Conservation (phyloP, 1,284 basidiomycete species). For the Austroboletus novae-zelandiae region DNA sequence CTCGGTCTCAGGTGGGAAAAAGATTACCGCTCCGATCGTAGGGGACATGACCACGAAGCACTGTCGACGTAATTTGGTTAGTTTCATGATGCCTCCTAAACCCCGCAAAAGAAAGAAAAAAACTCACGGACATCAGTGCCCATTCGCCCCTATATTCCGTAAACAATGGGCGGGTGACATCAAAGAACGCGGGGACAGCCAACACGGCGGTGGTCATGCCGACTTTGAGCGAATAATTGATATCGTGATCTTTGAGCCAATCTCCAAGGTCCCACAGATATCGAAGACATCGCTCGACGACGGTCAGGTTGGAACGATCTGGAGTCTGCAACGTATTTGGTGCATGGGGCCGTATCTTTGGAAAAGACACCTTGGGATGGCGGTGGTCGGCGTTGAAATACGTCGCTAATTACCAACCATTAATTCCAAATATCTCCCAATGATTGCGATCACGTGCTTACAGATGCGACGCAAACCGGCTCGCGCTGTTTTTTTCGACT, state of each 20-base stretch:
- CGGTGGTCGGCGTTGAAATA: conserved; percentile 58
- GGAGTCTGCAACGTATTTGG: conserved; percentile 85
- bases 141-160: conserved; percentile 87
- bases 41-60: conserved; percentile 90
- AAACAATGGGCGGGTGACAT: conserved; percentile 74
- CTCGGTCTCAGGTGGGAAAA: background rate
- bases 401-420: conserved; percentile 42
- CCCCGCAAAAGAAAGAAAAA: conserved; percentile 3
- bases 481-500: conserved; percentile 12
- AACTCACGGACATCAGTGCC: conserved; percentile 84
- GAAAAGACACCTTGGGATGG: conserved; percentile 69
- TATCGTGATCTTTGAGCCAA: conserved; percentile 69
- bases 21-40: conserved; percentile 77
- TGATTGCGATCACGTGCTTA: conserved; percentile 29
- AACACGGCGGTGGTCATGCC: conserved; percentile 80
- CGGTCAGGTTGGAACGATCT: conserved; percentile 51
- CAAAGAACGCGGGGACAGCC: conserved; percentile 84
- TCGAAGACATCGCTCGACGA: conserved; percentile 62
- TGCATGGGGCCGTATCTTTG: conserved; percentile 78
- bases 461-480: conserved; percentile 38
- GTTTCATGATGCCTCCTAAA: conserved; percentile 5
- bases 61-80: conserved; percentile 34
- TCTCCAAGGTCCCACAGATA: conserved; percentile 76
- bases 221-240: conserved; percentile 87
- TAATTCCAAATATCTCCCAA: conserved; percentile 8